Evolutionary conservation across 1,284 basidiomycete genomes (phyloP).

Genomic region (Apiotrichum montevideense): DNA sequence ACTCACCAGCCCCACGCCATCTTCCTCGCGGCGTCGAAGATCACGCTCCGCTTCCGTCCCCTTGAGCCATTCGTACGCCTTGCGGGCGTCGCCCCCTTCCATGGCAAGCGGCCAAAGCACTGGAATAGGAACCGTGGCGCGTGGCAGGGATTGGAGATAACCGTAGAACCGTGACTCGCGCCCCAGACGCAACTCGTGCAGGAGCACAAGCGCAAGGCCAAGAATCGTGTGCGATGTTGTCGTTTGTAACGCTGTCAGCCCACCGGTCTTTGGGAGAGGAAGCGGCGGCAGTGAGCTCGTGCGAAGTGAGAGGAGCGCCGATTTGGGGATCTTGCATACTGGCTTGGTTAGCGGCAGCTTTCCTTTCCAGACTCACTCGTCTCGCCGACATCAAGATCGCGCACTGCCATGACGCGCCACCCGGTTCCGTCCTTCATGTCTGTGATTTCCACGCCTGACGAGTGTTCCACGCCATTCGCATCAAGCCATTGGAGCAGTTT

Average conservation of each 20-base stretch:
- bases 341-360: background rate
- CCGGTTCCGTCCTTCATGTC: slow-evolving; percentile 23
- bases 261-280: background rate
- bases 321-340: slow-evolving; percentile 46
- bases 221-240: slow-evolving; percentile 27
- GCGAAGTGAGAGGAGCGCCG: slow-evolving; percentile 37
- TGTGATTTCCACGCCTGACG: slow-evolving; percentile 12
- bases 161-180: slow-evolving; percentile 35
- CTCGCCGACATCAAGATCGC: slow-evolving; percentile 15
- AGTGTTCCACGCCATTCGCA: slow-evolving; percentile 9
- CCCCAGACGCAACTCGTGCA: slow-evolving; percentile 44
- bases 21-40: slow-evolving; percentile 23
- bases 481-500: slow-evolving; percentile 21
- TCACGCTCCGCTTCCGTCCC: slow-evolving; percentile 43
- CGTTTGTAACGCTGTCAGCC: background rate
- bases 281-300: slow-evolving; percentile 23
- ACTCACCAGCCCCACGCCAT: slow-evolving; percentile 36
- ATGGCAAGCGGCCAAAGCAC: slow-evolving; percentile 39
- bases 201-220: slow-evolving; percentile 41
- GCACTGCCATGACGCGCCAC: slow-evolving; percentile 15
- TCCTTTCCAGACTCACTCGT: slow-evolving; percentile 12
- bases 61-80: slow-evolving; percentile 28
- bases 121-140: slow-evolving; percentile 31
- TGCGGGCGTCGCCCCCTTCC: slow-evolving; percentile 27
- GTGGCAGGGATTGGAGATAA: slow-evolving; percentile 46